Conservation (phyloP, 768 basidiomycete genomes). For the Baorangia bicolor region DNA sequence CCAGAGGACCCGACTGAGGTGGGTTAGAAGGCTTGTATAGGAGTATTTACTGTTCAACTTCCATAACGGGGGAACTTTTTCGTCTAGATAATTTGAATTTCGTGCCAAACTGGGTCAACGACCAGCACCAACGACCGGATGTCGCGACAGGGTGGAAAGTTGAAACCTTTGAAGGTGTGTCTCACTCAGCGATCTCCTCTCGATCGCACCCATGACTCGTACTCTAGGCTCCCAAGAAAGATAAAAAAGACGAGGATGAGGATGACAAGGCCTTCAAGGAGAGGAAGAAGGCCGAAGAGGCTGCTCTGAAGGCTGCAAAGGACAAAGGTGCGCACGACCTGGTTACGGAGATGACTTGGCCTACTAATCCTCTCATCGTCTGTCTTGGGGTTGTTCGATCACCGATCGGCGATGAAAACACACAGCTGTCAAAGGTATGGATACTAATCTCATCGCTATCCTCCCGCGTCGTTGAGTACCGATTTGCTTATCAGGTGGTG, state of each 20-base stretch:
- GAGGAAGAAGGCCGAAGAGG: conserved; percentile 73
- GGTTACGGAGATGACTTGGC: neutral
- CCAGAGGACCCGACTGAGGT: no score
- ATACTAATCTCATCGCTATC: neutral
- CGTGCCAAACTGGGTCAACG: neutral
- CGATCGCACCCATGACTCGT: neutral
- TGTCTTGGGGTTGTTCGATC: neutral
- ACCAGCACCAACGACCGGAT: conserved; percentile 15
- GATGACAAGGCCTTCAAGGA: conserved; percentile 73
- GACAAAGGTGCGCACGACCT: conserved; percentile 56
- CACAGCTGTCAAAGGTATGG: conserved; percentile 32
- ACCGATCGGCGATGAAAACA: neutral
- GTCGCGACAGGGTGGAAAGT: conserved; percentile 76
- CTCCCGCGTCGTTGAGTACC: conserved; percentile 5
- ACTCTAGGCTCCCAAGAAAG: conserved; percentile 78
- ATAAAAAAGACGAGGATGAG: conserved; percentile 67
- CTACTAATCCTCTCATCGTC: neutral
- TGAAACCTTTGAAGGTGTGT: conserved; percentile 78
- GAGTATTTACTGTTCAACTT: no score
- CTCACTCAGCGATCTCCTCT: neutral
- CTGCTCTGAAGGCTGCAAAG: conserved; percentile 67
- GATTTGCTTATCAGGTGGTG: conserved; percentile 48
- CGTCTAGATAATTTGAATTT: neutral
- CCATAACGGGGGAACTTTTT: conserved; percentile 7
- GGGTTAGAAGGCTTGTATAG: no score